A percentile compares a stretch with the other conserved stretches of the same genome.
phyloP scores from a whole-genome alignment of 225 moss, liverwort and hornwort genomes.

The Marchantia polymorpha region DNA sequence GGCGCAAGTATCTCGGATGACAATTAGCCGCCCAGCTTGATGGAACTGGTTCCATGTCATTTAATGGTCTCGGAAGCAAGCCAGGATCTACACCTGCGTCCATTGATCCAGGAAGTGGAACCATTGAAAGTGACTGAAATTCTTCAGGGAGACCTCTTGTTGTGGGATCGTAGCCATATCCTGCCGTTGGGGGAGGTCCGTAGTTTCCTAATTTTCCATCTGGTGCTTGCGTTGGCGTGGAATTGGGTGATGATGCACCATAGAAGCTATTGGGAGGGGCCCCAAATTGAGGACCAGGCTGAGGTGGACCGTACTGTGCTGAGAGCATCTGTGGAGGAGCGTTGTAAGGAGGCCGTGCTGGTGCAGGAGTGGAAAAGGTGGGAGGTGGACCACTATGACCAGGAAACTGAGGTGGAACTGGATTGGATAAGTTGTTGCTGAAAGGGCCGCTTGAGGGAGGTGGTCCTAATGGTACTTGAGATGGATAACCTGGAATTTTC shows the following conservation, averaged over 20 bases:
- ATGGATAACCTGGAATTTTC: slow-evolving; percentile 28
- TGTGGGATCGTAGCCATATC: slow-evolving; percentile 59
- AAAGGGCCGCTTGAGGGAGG: slow-evolving; percentile 26
- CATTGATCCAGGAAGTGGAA: slow-evolving; percentile 75
- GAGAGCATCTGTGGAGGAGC: slow-evolving; percentile 18
- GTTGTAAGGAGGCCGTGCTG: background rate
- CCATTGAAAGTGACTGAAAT: slow-evolving; percentile 86
- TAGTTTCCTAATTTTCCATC: slow-evolving; percentile 24
- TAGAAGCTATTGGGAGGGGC: slow-evolving; percentile 56
- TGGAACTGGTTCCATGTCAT: slow-evolving; percentile 46
- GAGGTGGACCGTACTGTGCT: slow-evolving; percentile 25
- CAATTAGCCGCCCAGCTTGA: slow-evolving; percentile 56
- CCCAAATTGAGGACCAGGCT: slow-evolving; percentile 26
- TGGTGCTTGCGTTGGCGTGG: slow-evolving; percentile 43
- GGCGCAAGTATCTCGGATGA: slow-evolving; percentile 81
- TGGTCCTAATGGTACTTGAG: slow-evolving; percentile 6
- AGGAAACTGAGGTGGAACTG: slow-evolving; percentile 22
- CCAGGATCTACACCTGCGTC: slow-evolving; percentile 80
- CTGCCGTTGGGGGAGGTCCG: slow-evolving; percentile 55
- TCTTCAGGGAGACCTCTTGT: slow-evolving; percentile 72
- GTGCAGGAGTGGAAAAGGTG: slow-evolving; percentile 4
- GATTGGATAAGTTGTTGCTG: slow-evolving; percentile 7
- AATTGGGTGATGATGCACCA: slow-evolving; percentile 51
- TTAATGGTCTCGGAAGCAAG: slow-evolving; percentile 73
- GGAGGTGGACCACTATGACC: slow-evolving; percentile 21